Percentiles rank a stretch among this genome's conserved stretches.
Evolutionary conservation across 768 basidiomycete genomes (phyloP).

Genomic region (Phaffia australis): DNA sequence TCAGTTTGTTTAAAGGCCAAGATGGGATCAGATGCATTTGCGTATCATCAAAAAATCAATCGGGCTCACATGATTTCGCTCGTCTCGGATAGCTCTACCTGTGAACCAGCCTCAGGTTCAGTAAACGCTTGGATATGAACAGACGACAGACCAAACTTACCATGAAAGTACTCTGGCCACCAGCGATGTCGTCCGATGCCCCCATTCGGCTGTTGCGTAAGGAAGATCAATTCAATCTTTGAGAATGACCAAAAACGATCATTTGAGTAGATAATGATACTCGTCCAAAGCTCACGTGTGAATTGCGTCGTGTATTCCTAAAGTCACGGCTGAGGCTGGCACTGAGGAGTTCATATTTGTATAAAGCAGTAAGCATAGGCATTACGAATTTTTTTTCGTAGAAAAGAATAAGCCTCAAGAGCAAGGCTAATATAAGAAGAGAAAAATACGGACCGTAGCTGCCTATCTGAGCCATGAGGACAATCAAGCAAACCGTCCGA

Average conservation of each 20-base stretch:
- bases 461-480: slow-evolving; percentile 69
- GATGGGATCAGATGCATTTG: not conserved
- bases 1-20: not conserved
- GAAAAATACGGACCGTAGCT: slow-evolving; percentile 45
- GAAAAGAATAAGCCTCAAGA: too few species aligned
- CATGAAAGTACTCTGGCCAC: slow-evolving; percentile 59
- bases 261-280: not conserved
- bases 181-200: slow-evolving; percentile 75
- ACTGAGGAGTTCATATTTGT: slow-evolving; percentile 34
- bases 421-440: not conserved
- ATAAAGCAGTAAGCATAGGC: too few species aligned
- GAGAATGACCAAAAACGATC: not conserved
- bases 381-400: too few species aligned
- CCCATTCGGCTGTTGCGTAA: slow-evolving; percentile 54
- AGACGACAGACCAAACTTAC: not conserved
- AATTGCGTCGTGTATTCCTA: slow-evolving; percentile 74
- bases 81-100: slow-evolving; percentile 94
- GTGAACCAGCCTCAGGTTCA: slow-evolving; percentile 40
- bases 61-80: slow-evolving; percentile 52
- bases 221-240: not conserved
- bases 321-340: slow-evolving; percentile 60
- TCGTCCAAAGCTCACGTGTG: slow-evolving; percentile 44
- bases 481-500: slow-evolving; percentile 64
- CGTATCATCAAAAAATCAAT: not conserved
- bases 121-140: not conserved